Percentiles rank a stretch among this genome's conserved stretches.
Conservation (phyloP, 2,329 filamentous ascomycete genomes). For the Ceratocystis harringtonii region DNA sequence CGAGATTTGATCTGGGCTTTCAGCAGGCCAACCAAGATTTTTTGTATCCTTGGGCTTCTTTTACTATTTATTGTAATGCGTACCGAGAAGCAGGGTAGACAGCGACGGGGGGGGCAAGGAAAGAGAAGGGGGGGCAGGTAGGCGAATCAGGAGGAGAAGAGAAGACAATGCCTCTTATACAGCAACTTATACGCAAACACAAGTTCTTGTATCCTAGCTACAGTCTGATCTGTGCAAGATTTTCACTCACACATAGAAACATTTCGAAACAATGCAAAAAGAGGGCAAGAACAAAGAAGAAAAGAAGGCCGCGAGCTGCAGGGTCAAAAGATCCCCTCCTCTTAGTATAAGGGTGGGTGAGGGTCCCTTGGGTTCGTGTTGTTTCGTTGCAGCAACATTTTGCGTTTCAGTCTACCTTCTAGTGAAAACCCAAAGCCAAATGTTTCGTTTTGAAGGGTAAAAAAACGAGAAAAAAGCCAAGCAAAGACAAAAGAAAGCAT, state of each 20-base stretch:
- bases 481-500: background rate
- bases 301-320: background rate
- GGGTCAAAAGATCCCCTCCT: background rate
- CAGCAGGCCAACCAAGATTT: background rate
- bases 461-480: background rate
- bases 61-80: background rate
- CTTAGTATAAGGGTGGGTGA: background rate
- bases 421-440: background rate
- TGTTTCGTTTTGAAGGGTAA: background rate
- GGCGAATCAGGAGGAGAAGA: background rate
- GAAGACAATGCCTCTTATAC: background rate
- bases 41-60: background rate
- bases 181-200: background rate
- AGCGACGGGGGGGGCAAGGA: background rate
- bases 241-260: background rate
- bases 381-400: background rate
- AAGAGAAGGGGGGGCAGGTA: background rate
- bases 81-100: background rate
- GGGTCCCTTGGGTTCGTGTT: background rate
- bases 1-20: background rate
- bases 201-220: background rate
- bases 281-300: background rate
- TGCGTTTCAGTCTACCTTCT: background rate
- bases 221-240: background rate
- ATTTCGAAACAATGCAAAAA: background rate